Conservation (phyloP, 179 eudicot genomes). For the Dionaea muscipula region DNA sequence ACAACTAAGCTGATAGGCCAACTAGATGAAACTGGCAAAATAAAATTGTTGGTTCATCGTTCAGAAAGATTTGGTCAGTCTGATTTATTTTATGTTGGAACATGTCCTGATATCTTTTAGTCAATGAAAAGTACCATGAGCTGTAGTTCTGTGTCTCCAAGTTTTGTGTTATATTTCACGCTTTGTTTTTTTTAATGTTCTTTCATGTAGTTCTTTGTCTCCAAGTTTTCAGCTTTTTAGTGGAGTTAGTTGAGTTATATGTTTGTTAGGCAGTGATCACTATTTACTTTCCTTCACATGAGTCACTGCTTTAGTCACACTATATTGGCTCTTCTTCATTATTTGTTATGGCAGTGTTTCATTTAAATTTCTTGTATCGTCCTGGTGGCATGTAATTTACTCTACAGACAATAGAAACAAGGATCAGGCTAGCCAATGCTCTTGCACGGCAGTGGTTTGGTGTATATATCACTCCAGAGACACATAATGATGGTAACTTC, state of each 20-base stretch:
- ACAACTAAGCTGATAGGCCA: too few species aligned
- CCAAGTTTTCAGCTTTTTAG: too few species aligned
- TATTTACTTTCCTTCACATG: not conserved
- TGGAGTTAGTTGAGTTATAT: not conserved
- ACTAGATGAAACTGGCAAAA: too few species aligned
- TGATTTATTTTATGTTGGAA: too few species aligned
- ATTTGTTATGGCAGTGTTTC: not conserved
- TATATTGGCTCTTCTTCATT: not conserved
- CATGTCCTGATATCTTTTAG: too few species aligned
- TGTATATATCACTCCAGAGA: constrained; percentile 81
- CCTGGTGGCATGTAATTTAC: constrained; percentile 6
- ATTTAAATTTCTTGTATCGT: not conserved
- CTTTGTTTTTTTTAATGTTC: too few species aligned
- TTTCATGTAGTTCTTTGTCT: too few species aligned
- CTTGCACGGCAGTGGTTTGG: constrained; percentile 99
- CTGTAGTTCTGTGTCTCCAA: too few species aligned
- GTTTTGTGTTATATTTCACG: too few species aligned
- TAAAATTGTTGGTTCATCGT: too few species aligned
- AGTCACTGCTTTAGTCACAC: not conserved
- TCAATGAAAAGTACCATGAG: too few species aligned
- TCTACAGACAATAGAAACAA: constrained; percentile 74
- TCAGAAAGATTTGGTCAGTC: too few species aligned
- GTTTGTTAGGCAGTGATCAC: not conserved
- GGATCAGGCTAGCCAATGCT: constrained; percentile 79
- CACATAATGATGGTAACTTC: constrained; percentile 73